Conservation (phyloP, 2,329 filamentous ascomycete species). For the Pezicula rhizophila region DNA sequence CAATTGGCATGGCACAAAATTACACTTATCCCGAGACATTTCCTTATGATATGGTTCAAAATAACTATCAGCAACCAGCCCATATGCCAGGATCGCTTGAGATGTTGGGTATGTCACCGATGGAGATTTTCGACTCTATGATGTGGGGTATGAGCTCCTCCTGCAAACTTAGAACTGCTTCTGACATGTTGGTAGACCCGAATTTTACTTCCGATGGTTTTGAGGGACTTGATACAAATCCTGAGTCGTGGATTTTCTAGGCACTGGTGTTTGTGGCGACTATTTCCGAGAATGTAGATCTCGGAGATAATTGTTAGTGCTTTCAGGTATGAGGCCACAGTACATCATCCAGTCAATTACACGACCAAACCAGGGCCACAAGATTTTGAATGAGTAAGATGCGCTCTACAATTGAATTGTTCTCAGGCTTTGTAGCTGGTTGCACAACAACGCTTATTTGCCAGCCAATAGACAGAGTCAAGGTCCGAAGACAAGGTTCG, state of each 20-base stretch:
- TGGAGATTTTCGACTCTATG: conserved; percentile 59
- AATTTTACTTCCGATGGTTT: neutral
- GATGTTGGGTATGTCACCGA: conserved; percentile 50
- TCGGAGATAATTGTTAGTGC: too few species aligned
- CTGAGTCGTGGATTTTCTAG: neutral
- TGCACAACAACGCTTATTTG: neutral
- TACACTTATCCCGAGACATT: conserved; percentile 28
- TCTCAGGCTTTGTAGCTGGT: neutral
- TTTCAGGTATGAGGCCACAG: too few species aligned
- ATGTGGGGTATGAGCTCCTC: conserved; percentile 47
- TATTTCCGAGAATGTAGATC: too few species aligned
- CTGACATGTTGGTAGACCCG: neutral
- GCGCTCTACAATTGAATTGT: neutral
- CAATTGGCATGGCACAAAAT: conserved; percentile 34
- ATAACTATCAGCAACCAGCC: conserved; percentile 25
- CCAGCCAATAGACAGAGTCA: neutral
- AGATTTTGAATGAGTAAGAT: neutral
- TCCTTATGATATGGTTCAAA: conserved; percentile 52
- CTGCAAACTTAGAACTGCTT: neutral
- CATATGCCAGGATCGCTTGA: conserved; percentile 42
- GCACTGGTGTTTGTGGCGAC: neutral
- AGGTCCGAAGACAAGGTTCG: neutral
- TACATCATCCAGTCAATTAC: too few species aligned
- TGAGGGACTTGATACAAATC: neutral
- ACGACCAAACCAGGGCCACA: too few species aligned